phyloP scores from a whole-genome alignment of 768 basidiomycete genomes.

The Phanerochaete sordida region DNA sequence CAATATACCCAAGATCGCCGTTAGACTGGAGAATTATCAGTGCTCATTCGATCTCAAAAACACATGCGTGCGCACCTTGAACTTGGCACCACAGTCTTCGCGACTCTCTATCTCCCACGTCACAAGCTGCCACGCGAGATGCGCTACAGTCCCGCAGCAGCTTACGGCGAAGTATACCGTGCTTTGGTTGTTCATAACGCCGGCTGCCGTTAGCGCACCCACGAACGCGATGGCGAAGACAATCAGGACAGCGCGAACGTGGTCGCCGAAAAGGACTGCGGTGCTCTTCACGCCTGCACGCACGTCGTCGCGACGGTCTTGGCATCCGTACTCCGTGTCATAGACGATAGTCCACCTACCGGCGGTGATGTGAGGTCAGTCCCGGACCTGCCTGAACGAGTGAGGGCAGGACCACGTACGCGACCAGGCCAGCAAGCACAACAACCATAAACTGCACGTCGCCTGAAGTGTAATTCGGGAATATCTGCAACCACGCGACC shows the following conservation, averaged over 20 bases:
- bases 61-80: neutral
- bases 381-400: neutral
- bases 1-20: neutral
- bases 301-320: conserved; percentile 73
- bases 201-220: conserved; percentile 45
- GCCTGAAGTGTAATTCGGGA: neutral
- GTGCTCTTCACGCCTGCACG: conserved; percentile 71
- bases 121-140: conserved; percentile 5
- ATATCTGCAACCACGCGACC: neutral
- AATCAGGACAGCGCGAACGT: conserved; percentile 53
- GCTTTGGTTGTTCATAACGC: conserved; percentile 31
- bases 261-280: conserved; percentile 63
- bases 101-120: neutral
- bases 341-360: conserved; percentile 44
- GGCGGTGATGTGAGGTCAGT: neutral
- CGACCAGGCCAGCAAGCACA: neutral
- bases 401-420: neutral
- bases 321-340: conserved; percentile 77
- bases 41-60: neutral
- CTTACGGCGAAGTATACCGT: conserved; percentile 17
- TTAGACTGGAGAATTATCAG: neutral
- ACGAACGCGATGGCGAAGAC: conserved; percentile 51
- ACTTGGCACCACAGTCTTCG: neutral
- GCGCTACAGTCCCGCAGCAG: conserved; percentile 37
- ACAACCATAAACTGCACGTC: neutral